Base-by-base conservation (phyloP, 352 stramenopile genomes). In the Pythium dissotocum region DNA sequence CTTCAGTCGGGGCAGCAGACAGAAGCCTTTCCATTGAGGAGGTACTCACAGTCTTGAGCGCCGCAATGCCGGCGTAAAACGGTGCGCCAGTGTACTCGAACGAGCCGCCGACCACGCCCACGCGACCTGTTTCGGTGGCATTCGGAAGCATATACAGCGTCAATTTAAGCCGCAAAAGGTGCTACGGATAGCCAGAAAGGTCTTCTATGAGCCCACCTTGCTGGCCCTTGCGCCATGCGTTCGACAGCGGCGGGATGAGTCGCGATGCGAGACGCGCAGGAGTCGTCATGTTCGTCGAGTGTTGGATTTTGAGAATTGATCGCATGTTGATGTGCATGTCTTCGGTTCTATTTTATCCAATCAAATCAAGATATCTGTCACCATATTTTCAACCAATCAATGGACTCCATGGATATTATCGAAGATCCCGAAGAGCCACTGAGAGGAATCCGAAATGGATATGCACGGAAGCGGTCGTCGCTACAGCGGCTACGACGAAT, bases 21-120 rank as follows among this genome's bases (percentile, higher is more conserved):
- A n/a, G n/a, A n/a, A n/a, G n/a, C n/a, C 38, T 10, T 18, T 33
- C 16, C 6, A 28, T 4, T 16, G 26, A 2, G 13, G 12, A 18
- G 3, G 2, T 57, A 35, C 54, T n/a, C 61, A 91, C 83, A 16
- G 88, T 93, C 70, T 98, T 95, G 4, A 99, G 80, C 32, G 93
- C 87, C 28, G 97, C 89, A 58, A 98, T 91, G 7, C 92, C 96
- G 1, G 97, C 96, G 77, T 99, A 99, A 71, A 96, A 99, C 2
- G 97, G 97, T 36, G 97, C 97, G 21, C 97, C 97, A 12, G 97
- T 99, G 82, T 99, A 99, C 74, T 98, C 94, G 67, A 97, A 87
- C 9, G 88, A 98, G n/a, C 97, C 97, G 28, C 97, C 97, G 12
- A 99, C 76, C 30, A 99, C 82, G 14, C 89, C 97, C 26, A 99